Evolutionary conservation across 768 basidiomycete genomes (phyloP), one percentile per base, ranked within the genome.

Genomic region (Tricholoma bakamatsutake): DNA sequence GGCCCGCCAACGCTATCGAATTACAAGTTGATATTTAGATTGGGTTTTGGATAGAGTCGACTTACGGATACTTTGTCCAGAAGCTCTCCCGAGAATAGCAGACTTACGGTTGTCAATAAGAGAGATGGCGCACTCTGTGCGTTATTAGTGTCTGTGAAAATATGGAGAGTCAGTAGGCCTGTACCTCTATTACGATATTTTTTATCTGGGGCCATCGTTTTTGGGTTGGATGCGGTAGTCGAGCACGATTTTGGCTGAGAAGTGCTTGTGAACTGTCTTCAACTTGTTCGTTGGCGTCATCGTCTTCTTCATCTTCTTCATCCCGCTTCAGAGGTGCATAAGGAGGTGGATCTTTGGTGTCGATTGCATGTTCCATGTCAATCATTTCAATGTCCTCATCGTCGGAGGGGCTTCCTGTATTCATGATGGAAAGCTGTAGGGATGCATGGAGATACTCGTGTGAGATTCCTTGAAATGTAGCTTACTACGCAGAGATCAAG

Each of bases 21-120:
- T 31, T 31, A 10, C 10, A 7, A 2, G 31, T 7, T 31, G 31
- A 7, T 31, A 10, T 31, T 31, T 7, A 5, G 3, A 24, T 24
- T 24, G 21, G 21, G 21, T 24, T 31, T 10, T 35, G 35, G 35
- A 35, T 46, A 30, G 34, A 18, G 17, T 18, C 10, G n/a, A 73
- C 80, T 59, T 59, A 93, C 92, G 53, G 94, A 88, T 52, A 98
- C 84, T 59, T 84, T 83, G 69, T 93, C 88, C 30, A 99, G 73
- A 1, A 98, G 79, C 66, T 94, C 87, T 13, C 97, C 96, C 2
- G 95, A 95, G 64, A 98, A 88, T 33, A 97, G 75, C 43, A 94
- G 76, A 8, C 94, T 91, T 13, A 92, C 64, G 0, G 93, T 85
- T 0, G 90, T 89, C 50, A 98, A 76, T 6, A 97, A 73, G 27